Evolutionary conservation across 441 rosid genomes (phyloP).

Genomic region (Euphorbia schlechtendalii): DNA sequence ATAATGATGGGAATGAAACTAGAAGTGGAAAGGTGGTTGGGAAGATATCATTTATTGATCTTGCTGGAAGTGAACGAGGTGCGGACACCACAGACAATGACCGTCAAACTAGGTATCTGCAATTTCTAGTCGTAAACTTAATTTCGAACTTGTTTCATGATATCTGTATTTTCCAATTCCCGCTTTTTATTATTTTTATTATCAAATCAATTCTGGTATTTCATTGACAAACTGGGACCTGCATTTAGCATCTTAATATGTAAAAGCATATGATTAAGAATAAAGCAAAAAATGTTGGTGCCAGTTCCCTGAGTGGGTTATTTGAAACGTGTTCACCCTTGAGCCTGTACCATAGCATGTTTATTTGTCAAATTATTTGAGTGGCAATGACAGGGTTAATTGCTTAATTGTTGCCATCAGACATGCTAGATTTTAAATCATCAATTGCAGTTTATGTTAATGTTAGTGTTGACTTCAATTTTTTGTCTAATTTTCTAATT

Average conservation of each 20-base stretch:
- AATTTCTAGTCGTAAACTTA: background rate
- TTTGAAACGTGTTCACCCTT: background rate
- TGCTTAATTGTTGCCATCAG: background rate
- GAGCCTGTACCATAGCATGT: no score
- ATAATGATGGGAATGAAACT: slow-evolving; percentile 68
- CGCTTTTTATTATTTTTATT: background rate
- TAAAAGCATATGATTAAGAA: background rate
- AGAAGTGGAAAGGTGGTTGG: slow-evolving; percentile 78
- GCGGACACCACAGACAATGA: slow-evolving; percentile 99
- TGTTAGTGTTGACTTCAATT: background rate
- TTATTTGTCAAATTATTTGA: background rate
- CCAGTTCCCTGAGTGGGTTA: background rate
- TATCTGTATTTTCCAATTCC: background rate
- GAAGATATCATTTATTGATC: slow-evolving; percentile 96
- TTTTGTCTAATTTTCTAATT: background rate
- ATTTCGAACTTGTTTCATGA: background rate
- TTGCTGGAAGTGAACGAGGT: slow-evolving; percentile 99
- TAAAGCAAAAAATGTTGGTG: background rate
- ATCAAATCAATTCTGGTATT: background rate
- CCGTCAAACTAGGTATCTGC: slow-evolving; percentile 76
- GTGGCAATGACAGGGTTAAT: background rate
- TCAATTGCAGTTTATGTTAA: no score
- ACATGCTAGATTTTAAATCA: background rate
- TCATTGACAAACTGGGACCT: background rate
- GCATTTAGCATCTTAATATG: slow-evolving; percentile 5